Evolutionary conservation across 108 stramenopile genomes (phyloP).

Genomic region (Nitzschia palea): DNA sequence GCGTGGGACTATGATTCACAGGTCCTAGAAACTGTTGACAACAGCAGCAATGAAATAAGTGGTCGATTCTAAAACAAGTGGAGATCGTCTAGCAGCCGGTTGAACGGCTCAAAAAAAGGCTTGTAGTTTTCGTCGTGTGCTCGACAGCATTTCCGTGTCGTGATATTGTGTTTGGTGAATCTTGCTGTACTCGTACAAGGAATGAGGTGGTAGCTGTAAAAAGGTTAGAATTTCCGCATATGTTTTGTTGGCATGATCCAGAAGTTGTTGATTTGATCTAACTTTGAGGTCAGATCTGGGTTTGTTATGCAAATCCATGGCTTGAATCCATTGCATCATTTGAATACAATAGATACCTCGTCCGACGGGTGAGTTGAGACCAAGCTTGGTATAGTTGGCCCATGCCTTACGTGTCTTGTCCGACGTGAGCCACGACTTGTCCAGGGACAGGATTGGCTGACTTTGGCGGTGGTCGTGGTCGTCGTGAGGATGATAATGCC

Average conservation of each 20-base stretch:
- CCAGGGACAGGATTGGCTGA: neutral
- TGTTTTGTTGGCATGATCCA: slow-evolving; percentile 1
- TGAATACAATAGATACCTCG: slow-evolving; percentile 88
- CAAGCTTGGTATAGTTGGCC: slow-evolving; percentile 49
- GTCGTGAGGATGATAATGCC: neutral
- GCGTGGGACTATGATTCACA: no score
- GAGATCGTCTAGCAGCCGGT: slow-evolving; percentile 6
- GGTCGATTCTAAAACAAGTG: no score
- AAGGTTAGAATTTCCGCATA: neutral
- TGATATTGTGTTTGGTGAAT: slow-evolving; percentile 9
- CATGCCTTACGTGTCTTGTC: slow-evolving; percentile 48
- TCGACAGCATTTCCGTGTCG: neutral
- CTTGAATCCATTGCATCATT: slow-evolving; percentile 12
- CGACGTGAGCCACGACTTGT: slow-evolving; percentile 8
- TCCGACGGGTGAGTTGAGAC: slow-evolving; percentile 66
- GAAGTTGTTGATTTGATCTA: neutral
- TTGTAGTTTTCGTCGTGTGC: neutral
- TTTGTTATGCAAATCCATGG: slow-evolving; percentile 7
- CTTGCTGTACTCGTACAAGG: slow-evolving; percentile 3
- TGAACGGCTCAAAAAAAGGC: slow-evolving; percentile 18
- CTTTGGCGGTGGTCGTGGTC: neutral
- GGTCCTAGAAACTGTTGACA: no score
- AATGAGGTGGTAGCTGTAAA: neutral
- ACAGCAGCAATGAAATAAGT: no score
- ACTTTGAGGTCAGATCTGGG: slow-evolving; percentile 9